Evolutionary conservation across 2,329 filamentous ascomycete species (phyloP), one percentile per base, ranked within the genome.

Genomic region (Hymenoscyphus occultus): DNA sequence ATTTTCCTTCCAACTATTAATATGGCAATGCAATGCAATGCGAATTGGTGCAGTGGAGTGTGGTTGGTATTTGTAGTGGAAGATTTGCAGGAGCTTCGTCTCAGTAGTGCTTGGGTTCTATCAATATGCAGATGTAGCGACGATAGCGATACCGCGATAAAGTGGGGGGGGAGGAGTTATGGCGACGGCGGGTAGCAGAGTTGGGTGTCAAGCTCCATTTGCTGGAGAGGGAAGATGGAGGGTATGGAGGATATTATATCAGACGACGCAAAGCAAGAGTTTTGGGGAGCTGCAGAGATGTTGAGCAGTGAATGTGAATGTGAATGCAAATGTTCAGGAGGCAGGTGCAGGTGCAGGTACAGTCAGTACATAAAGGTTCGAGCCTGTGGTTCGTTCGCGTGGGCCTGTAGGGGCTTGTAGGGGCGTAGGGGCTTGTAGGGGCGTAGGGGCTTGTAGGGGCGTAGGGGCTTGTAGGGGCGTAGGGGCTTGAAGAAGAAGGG

Each of bases 51-150:
- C 61, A 19, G 39, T n/a, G 60, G 22, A 22, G 22, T 22, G 22
- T 22, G 22, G 22, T 22, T 22, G 22, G 22, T 22, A 60, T 22
- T 7, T n/a, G 42, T 9, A 32, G 39, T 48, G 19, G 45, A 48
- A 19, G n/a, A 48, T 48, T 48, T 19, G 3, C n/a, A 19, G 45
- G 45, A 19, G 45, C 3, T n/a, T 22, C n/a, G 45, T 48, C 6
- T n/a, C 45, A 48, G 45, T 48, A 19, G 45, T 19, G n/a, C 10
- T 48, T 19, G 32, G 32, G 5, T 35, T 35, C 19, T 19, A 48
- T 48, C 45, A 64, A 69, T 65, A 62, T 60, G 69, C 69, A 69
- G 69, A 22, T 65, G 70, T 62, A 5, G 42, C 16, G 45, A 48
- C n/a, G 45, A 48, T 48, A 48, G 45, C 45, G 45, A 48, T 48